Conservation (phyloP, 306 rosid genomes). For the Prunus mume region DNA sequence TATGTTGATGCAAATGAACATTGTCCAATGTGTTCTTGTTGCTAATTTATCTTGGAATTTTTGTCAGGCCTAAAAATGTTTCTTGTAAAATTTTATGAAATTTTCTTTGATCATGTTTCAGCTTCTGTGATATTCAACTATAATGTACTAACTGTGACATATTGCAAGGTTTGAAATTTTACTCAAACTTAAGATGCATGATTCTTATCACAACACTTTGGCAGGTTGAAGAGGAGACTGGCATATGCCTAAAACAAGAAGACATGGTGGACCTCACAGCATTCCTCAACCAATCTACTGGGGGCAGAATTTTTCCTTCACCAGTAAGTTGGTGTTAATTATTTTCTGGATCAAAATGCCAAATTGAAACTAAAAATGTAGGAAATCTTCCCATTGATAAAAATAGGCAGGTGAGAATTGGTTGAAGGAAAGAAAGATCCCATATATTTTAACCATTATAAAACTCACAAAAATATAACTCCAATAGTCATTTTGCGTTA, state of each 20-base stretch:
- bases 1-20: background rate
- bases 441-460: too few relatives aligned
- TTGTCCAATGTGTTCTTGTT: background rate
- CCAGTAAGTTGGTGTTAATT: conserved; percentile 41
- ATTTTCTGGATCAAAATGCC: conserved; percentile 4
- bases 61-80: background rate
- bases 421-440: too few relatives aligned
- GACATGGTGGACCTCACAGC: conserved; percentile 86
- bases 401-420: background rate
- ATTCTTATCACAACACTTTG: conserved; percentile 13
- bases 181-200: conserved; percentile 2
- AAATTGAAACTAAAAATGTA: background rate
- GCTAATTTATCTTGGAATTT: background rate
- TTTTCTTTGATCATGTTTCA: background rate
- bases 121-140: background rate
- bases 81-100: background rate
- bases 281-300: conserved; percentile 71
- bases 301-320: conserved; percentile 73
- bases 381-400: background rate
- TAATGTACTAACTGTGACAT: background rate
- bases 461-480: background rate
- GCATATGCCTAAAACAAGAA: conserved; percentile 61
- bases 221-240: conserved; percentile 93
- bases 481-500: background rate
- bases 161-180: background rate